Percentiles rank a stretch among this genome's conserved stretches.
Evolutionary conservation across 148 eudicot genomes (phyloP).

Genomic region (Mesembryanthemum crystallinum): DNA sequence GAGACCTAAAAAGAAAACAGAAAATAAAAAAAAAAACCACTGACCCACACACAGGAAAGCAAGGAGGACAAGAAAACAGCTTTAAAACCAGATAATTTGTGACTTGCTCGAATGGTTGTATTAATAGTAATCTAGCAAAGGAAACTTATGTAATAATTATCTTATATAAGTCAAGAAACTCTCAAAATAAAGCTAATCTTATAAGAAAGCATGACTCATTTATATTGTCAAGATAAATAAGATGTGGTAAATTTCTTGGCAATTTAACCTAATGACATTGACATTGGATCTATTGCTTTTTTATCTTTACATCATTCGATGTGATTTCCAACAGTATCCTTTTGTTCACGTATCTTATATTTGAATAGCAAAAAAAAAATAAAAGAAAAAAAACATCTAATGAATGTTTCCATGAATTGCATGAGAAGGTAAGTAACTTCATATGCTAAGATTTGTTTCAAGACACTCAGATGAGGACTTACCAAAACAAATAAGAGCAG

Average conservation of each 20-base stretch:
- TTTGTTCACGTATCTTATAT: neutral
- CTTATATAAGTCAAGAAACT: neutral
- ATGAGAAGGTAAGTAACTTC: neutral
- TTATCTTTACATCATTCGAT: neutral
- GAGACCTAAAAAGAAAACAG: neutral
- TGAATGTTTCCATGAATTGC: neutral
- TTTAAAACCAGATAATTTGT: constrained; percentile 11
- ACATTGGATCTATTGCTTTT: neutral
- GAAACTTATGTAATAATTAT: neutral
- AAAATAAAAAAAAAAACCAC: neutral
- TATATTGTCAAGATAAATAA: neutral
- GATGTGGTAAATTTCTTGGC: neutral
- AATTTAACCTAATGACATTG: neutral
- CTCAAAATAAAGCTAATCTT: constrained; percentile 4
- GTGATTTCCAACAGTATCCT: neutral
- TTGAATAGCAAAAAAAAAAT: too few relatives aligned
- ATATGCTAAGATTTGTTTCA: neutral
- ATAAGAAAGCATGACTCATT: neutral
- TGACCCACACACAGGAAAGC: neutral
- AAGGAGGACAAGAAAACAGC: neutral
- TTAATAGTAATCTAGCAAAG: neutral
- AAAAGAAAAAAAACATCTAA: neutral
- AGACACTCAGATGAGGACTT: neutral
- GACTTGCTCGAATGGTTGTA: neutral
- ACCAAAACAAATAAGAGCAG: neutral